Base-by-base conservation (phyloP, 208 protist species). In the Phytomonas sp. region DNA sequence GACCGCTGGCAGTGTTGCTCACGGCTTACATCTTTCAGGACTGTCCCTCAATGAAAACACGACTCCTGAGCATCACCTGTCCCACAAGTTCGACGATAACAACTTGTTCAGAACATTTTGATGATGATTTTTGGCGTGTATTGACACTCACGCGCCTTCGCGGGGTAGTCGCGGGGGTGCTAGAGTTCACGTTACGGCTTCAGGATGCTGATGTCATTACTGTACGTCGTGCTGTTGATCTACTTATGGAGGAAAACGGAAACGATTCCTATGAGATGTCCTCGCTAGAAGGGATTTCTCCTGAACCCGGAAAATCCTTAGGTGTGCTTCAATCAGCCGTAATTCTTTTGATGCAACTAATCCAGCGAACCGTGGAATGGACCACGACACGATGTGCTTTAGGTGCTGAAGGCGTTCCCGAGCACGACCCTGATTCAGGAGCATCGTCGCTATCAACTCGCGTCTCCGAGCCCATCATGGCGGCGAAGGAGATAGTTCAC, bases 131-230 rank as follows among this genome's bases (percentile, higher is more conserved):
- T 26, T 37, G 68, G 36, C 13, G 51, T 2, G 56, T 28, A 30
- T 67, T 67, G 29, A 65, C 66, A 7, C 51, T 23, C 8, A 68
- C 66, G 31, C 75, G 75, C 5, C 28, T 81, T 37, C 71, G 74
- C 62, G 87, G 87, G 62, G 76, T 92, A 7, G 71, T 89, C 0
- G 76, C 81, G 17, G 87, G 87, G 65, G 56, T 92, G 28, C 46
- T 92, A n/a, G 83, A 89, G 62, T 87, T 83, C 75, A 67, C 87
- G 6, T 67, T 89, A 72, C 76, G 46, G 2, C 26, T 56, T 26
- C 46, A 26, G 20, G 46, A 56, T 56, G 46, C 6, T 56, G 46
- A 56, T 6, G 17, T 17, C 26, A 56, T 56, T 56, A 17, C 46
- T 26, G 46, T 56, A 26, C 46, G 46, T 7, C 8, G 26, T 56